Conservation (phyloP, 2,329 filamentous ascomycete species). For the Curvularia spicifera region DNA sequence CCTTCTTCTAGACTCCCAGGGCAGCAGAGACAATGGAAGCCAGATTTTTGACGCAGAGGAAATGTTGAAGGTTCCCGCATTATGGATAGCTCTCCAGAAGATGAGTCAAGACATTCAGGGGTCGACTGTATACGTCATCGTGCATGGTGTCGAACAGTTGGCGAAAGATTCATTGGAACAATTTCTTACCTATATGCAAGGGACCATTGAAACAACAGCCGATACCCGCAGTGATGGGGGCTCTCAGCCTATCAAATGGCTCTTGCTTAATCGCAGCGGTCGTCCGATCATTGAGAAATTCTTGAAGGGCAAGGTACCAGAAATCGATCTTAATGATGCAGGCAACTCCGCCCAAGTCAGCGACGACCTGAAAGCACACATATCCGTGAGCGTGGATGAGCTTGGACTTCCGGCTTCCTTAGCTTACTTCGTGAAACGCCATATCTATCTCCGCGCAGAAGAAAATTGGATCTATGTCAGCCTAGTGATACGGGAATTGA, state of each 20-base stretch:
- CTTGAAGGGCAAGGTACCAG: constrained; percentile 20
- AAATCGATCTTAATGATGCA: constrained; percentile 29
- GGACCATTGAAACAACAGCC: constrained; percentile 1
- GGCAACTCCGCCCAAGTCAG: constrained; percentile 25
- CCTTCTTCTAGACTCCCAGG: constrained; percentile 29
- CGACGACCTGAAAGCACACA: constrained; percentile 25
- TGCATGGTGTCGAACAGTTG: constrained; percentile 31
- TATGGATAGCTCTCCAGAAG: constrained; percentile 29
- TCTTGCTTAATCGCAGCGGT: constrained; percentile 27
- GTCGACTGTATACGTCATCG: constrained; percentile 25
- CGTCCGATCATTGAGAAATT: constrained; percentile 29
- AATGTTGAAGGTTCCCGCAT: constrained; percentile 19
- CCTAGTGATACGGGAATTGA: constrained; percentile 32
- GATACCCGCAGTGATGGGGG: constrained; percentile 7
- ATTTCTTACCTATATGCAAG: constrained; percentile 23
- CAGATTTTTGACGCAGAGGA: constrained; percentile 28
- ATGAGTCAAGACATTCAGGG: constrained; percentile 21
- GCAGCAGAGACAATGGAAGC: constrained; percentile 22
- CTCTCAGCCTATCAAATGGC: constrained; percentile 24
- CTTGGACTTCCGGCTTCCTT: constrained; percentile 24
- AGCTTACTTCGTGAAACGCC: constrained; percentile 33
- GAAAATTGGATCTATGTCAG: constrained; percentile 34
- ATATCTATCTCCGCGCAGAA: constrained; percentile 30
- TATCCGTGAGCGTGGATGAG: constrained; percentile 25
- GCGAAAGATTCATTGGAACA: constrained; percentile 26